Conservation (phyloP, 2,329 filamentous ascomycete species). For the Capronia epimyces region DNA sequence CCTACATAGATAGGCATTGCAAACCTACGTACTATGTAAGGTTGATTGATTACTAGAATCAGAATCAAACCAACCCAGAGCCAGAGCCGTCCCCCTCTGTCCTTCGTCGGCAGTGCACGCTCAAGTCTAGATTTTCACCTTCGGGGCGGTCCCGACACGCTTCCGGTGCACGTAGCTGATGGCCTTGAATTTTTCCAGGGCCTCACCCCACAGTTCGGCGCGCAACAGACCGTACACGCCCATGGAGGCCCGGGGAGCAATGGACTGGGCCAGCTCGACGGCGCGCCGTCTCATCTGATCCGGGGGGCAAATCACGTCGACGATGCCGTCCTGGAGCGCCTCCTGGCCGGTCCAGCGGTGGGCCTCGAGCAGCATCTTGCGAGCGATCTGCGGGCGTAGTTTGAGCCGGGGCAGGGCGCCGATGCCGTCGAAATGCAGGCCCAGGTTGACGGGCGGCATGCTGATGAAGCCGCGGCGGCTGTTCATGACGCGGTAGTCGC, state of each 20-base stretch:
- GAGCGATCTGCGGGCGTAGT: conserved; percentile 46
- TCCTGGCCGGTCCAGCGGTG: conserved; percentile 51
- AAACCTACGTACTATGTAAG: too few species aligned
- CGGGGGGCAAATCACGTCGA: conserved; percentile 48
- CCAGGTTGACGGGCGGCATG: conserved; percentile 52
- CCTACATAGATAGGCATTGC: too few species aligned
- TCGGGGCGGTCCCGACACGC: conserved; percentile 39
- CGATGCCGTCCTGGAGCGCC: conserved; percentile 49
- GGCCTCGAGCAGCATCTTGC: conserved; percentile 54
- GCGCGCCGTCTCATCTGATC: conserved; percentile 46
- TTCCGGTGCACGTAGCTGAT: conserved; percentile 53
- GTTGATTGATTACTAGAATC: too few species aligned
- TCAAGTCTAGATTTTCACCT: conserved; percentile 44
- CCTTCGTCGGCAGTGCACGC: background rate
- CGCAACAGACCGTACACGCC: conserved; percentile 49
- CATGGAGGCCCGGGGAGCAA: conserved; percentile 37
- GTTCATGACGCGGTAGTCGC: conserved; percentile 49
- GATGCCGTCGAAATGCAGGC: conserved; percentile 53
- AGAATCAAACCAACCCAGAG: too few species aligned
- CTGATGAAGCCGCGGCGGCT: conserved; percentile 43
- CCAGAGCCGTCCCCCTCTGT: too few species aligned
- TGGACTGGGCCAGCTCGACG: conserved; percentile 41
- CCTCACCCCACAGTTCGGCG: conserved; percentile 51
- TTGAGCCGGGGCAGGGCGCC: conserved; percentile 50
- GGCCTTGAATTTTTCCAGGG: conserved; percentile 45